These are phyloP conservation scores for Pisolithus thermaeus DNA, from an alignment of 1,284 basidiomycete species.

Conservation along the genomic window DNA sequence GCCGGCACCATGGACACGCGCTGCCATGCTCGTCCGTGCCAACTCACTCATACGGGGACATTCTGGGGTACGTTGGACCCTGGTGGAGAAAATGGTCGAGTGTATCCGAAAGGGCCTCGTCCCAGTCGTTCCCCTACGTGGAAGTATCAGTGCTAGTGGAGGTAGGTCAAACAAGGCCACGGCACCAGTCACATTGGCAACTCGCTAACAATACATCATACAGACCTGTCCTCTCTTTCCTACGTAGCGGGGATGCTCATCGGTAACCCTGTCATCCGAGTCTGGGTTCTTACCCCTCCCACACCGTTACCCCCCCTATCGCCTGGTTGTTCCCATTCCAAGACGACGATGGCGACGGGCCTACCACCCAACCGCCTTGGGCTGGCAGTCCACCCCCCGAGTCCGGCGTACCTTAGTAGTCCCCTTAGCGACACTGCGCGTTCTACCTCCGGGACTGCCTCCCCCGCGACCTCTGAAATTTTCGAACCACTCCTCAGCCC, in stretches of 20 bases:
- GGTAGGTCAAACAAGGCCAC: constrained; percentile 33
- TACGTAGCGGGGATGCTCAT: constrained; percentile 79
- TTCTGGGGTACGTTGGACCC: constrained; percentile 77
- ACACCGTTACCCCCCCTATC: neutral
- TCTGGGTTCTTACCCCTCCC: constrained; percentile 34
- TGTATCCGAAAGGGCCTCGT: constrained; percentile 72
- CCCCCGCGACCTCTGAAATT: constrained; percentile 10
- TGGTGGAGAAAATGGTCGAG: constrained; percentile 74
- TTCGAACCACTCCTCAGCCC: constrained; percentile 20
- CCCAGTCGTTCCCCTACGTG: constrained; percentile 79
- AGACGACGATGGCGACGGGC: neutral
- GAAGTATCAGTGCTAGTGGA: constrained; percentile 80
- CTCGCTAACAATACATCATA: constrained; percentile 6
- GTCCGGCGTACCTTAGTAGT: neutral
- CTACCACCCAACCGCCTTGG: constrained; percentile 1
- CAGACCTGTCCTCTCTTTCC: constrained; percentile 73
- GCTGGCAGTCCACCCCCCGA: neutral
- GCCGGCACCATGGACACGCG: constrained; percentile 90
- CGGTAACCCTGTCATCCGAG: constrained; percentile 75
- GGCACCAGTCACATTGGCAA: constrained; percentile 5
- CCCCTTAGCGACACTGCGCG: constrained; percentile 1
- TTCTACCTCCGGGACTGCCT: constrained; percentile 14
- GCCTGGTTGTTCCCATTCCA: neutral
- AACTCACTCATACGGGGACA: constrained; percentile 85
- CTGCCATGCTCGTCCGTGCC: constrained; percentile 80